Evolutionary conservation across 345 rosid genomes (phyloP), one percentile per base, ranked within the genome.

Genomic region (Passiflora organensis): DNA sequence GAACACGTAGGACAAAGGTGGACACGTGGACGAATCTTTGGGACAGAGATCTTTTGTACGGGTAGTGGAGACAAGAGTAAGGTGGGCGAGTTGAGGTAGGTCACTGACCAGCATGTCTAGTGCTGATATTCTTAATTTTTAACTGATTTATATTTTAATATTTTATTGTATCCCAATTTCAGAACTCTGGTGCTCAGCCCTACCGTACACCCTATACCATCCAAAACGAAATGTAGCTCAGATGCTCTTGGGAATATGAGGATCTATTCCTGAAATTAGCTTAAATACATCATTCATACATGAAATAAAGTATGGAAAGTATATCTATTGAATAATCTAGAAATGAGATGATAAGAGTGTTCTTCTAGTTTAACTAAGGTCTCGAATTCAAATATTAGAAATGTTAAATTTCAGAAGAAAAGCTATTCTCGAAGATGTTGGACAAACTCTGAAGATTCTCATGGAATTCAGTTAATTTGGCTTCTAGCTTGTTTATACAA

Each of bases 11-110:
- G 66, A 63, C 19, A 8, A 48, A 8, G 1, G 6, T 10, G 16
- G 17, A 56, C 66, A 74, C 60, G 75, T 72, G 77, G 82, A 55
- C 2, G 18, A 53, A 51, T 68, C 22, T 60, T 58, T 59, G 73
- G 38, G 10, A 8, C 2, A 20, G n/a, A 21, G 63, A 54, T 45
- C 11, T 32, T 13, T 61, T 44, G 23, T 55, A 9, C 19, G 13
- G 25, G 32, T 9, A 18, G 48, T 49, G 69, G 53, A 21, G 46
- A 10, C 48, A 14, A 56, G 32, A 20, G 14, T 36, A 19, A 37
- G 50, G 60, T 55, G 60, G 53, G 43, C 23, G 38, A 15, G 2
- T 1, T 0, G 4, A 37, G 11, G 13, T n/a, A n/a, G n/a, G 6
- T 19, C 22, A 2, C 14, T 1, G 24, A 46, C 43, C 62, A 59